These are phyloP conservation scores for Phaeosphaeriaceae sp. DNA, from an alignment of 2,329 filamentous ascomycete genomes.

Conservation along the genomic window DNA sequence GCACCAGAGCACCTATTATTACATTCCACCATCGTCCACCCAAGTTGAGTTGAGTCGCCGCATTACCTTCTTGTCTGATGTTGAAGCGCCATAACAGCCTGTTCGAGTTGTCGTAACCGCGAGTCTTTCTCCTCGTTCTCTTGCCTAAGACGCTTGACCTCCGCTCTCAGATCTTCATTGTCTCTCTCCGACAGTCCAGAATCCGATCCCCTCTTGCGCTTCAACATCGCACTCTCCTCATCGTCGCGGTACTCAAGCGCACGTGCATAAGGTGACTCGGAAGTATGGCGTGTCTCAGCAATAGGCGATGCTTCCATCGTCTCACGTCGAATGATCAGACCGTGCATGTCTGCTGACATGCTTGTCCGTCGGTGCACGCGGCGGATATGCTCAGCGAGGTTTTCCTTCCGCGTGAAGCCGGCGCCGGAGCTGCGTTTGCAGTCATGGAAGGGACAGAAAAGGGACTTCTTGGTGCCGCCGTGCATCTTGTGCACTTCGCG, in stretches of 20 bases:
- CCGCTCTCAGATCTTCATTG: slow-evolving; percentile 45
- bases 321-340: slow-evolving; percentile 39
- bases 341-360: slow-evolving; percentile 45
- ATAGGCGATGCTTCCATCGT: slow-evolving; percentile 29
- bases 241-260: slow-evolving; percentile 31
- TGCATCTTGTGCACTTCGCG: slow-evolving; percentile 93
- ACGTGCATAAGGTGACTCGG: slow-evolving; percentile 36
- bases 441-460: slow-evolving; percentile 84
- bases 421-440: slow-evolving; percentile 90
- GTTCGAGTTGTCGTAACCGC: slow-evolving; percentile 45
- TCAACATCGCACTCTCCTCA: slow-evolving; percentile 33
- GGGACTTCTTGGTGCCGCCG: slow-evolving; percentile 83
- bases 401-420: slow-evolving; percentile 92
- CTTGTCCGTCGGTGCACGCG: slow-evolving; percentile 72
- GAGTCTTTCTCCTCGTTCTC: slow-evolving; percentile 53
- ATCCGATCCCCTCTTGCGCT: slow-evolving; percentile 44
- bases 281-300: slow-evolving; percentile 25
- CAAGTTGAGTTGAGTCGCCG: background rate
- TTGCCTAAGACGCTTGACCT: slow-evolving; percentile 51
- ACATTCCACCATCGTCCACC: background rate
- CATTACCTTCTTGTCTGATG: slow-evolving; percentile 28
- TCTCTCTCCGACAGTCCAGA: slow-evolving; percentile 30
- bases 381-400: slow-evolving; percentile 90
- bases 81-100: slow-evolving; percentile 45
- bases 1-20: background rate